phyloP scores from a whole-genome alignment of 2,329 filamentous ascomycete genomes.

The Stagonosporopsis tanaceti region DNA sequence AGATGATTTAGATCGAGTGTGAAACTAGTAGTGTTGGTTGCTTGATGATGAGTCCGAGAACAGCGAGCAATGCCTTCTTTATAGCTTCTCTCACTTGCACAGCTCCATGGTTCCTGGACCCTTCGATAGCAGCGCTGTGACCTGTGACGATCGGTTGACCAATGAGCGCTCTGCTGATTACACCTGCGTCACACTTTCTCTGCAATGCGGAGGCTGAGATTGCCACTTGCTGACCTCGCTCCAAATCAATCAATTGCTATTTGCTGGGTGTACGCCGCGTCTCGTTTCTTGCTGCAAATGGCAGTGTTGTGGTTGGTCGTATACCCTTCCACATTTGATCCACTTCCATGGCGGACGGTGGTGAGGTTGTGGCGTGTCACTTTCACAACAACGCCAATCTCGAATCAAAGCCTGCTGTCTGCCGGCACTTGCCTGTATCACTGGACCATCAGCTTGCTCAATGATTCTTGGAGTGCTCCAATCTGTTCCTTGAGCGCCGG shows the following conservation, averaged over 20 bases:
- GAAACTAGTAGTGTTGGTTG: conserved; percentile 8
- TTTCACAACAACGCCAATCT: neutral
- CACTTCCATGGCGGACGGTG: conserved; percentile 8
- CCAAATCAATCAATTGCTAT: conserved; percentile 27
- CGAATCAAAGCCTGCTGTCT: neutral
- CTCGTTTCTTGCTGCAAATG: conserved; percentile 13
- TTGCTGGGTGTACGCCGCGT: conserved; percentile 25
- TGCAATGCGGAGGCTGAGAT: conserved; percentile 22
- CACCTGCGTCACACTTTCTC: conserved; percentile 22
- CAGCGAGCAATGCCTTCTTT: conserved; percentile 24
- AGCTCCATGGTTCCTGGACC: conserved; percentile 26
- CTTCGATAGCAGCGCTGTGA: conserved; percentile 28
- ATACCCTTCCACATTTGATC: conserved; percentile 4
- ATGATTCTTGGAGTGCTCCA: conserved; percentile 30
- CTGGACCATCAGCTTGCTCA: conserved; percentile 35
- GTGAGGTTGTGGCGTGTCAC: conserved; percentile 9
- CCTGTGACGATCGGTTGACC: conserved; percentile 26
- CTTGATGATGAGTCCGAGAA: conserved; percentile 10
- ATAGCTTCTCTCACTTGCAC: conserved; percentile 30
- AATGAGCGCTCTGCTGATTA: conserved; percentile 46
- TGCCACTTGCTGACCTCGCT: conserved; percentile 37
- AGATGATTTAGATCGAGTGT: neutral
- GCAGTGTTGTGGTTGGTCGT: conserved; percentile 14
- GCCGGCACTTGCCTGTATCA: neutral
- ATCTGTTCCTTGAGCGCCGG: conserved; percentile 32